These are phyloP conservation scores for Trichoderma pleuroti DNA, from an alignment of 2,329 filamentous ascomycete genomes.

Conservation along the genomic window DNA sequence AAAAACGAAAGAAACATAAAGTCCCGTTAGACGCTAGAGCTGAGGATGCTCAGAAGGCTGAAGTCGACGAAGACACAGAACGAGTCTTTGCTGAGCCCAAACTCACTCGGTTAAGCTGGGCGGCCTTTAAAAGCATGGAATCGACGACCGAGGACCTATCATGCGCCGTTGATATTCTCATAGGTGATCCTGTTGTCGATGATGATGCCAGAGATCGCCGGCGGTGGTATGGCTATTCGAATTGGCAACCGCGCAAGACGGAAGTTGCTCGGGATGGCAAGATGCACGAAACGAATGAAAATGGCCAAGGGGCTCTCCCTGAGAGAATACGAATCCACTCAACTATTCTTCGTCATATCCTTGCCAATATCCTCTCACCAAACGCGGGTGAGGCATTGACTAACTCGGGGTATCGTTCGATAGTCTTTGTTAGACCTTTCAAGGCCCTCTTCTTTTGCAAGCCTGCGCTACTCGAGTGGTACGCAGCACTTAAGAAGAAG, in stretches of 20 bases:
- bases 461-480: neutral
- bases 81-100: neutral
- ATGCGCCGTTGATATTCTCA: neutral
- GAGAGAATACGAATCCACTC: conserved; percentile 8
- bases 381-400: neutral
- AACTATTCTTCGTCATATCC: neutral
- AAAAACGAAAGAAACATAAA: neutral
- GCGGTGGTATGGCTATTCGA: neutral
- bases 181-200: neutral
- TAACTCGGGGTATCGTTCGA: neutral
- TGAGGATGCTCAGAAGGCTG: neutral
- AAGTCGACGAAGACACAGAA: neutral
- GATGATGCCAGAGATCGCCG: neutral
- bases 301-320: neutral
- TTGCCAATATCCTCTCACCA: neutral
- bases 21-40: neutral
- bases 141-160: neutral
- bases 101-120: neutral
- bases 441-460: conserved; percentile 3
- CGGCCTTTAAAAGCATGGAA: neutral
- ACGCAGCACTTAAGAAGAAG: conserved; percentile 1
- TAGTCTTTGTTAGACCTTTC: conserved; percentile 9
- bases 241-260: neutral
- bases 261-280: neutral
- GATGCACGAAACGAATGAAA: neutral